Percentiles rank a stretch among this genome's conserved stretches.
phyloP scores from a whole-genome alignment of 257 asterid genomes.

The Solanum rostratum region DNA sequence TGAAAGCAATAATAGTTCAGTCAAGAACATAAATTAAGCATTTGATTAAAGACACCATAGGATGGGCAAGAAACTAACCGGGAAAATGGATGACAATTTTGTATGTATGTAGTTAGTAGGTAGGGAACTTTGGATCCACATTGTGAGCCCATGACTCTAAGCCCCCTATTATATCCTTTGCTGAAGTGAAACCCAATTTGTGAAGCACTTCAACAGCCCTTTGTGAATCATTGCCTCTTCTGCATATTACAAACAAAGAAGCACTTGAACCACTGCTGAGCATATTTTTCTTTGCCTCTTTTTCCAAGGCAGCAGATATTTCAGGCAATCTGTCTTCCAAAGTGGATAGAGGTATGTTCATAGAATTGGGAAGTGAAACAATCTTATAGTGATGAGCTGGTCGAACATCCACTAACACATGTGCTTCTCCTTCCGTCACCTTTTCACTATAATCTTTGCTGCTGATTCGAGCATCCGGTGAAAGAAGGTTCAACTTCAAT shows the following conservation, averaged over 20 bases:
- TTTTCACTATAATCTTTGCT: constrained; percentile 59
- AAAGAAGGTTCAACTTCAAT: constrained; percentile 57
- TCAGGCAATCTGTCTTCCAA: constrained; percentile 45
- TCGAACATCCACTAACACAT: constrained; percentile 69
- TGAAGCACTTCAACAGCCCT: constrained; percentile 71
- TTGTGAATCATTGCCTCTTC: constrained; percentile 96
- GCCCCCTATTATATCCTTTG: constrained; percentile 67
- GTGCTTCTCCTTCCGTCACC: constrained; percentile 41
- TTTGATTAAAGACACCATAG: neutral
- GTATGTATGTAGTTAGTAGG: constrained; percentile 21
- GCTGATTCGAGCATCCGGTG: constrained; percentile 61
- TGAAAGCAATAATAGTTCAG: neutral
- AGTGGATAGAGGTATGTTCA: constrained; percentile 59
- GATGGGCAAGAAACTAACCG: neutral
- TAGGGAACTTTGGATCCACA: constrained; percentile 57
- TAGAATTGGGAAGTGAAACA: constrained; percentile 54
- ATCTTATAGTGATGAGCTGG: constrained; percentile 84
- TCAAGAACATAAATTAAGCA: neutral
- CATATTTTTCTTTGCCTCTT: constrained; percentile 13
- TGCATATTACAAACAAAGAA: constrained; percentile 64
- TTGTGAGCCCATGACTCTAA: constrained; percentile 62
- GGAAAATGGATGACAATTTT: neutral
- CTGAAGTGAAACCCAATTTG: constrained; percentile 30
- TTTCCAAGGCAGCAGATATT: constrained; percentile 35
- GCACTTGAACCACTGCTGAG: constrained; percentile 12